Conservation (phyloP, 495 filamentous ascomycete genomes). For the Viridothelium virens region DNA sequence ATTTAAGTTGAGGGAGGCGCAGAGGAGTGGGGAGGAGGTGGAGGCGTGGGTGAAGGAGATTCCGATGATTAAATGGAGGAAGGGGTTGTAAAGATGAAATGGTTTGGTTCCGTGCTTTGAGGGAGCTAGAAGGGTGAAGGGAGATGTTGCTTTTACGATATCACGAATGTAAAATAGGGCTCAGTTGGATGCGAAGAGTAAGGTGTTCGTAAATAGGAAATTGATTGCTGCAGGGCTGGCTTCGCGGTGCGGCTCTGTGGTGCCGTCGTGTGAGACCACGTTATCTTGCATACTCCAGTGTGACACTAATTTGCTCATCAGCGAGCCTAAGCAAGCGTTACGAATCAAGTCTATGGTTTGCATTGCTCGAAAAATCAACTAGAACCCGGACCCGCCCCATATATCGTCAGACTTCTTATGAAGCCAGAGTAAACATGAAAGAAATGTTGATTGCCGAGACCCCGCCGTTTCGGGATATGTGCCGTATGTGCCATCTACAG, state of each 20-base stretch:
- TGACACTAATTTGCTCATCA: too few relatives aligned
- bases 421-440: background rate
- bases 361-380: background rate
- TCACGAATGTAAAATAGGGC: too few relatives aligned
- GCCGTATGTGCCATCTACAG: background rate
- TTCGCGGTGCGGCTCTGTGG: too few relatives aligned
- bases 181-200: too few relatives aligned
- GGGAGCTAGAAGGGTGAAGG: background rate
- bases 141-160: background rate
- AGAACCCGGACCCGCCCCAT: background rate
- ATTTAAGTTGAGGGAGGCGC: slow-evolving; percentile 13
- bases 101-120: background rate
- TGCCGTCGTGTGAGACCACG: too few relatives aligned
- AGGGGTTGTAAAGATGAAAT: slow-evolving; percentile 18
- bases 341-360: background rate
- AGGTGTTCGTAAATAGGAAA: too few relatives aligned
- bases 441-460: background rate
- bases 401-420: background rate
- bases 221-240: too few relatives aligned
- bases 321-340: background rate
- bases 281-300: too few relatives aligned
- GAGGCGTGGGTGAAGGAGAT: slow-evolving; percentile 30
- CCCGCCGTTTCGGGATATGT: background rate
- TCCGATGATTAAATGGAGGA: slow-evolving; percentile 23
- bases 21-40: slow-evolving; percentile 17